phyloP scores from a whole-genome alignment of 2,329 filamentous ascomycete genomes.

The Exophiala lecanii-corni region DNA sequence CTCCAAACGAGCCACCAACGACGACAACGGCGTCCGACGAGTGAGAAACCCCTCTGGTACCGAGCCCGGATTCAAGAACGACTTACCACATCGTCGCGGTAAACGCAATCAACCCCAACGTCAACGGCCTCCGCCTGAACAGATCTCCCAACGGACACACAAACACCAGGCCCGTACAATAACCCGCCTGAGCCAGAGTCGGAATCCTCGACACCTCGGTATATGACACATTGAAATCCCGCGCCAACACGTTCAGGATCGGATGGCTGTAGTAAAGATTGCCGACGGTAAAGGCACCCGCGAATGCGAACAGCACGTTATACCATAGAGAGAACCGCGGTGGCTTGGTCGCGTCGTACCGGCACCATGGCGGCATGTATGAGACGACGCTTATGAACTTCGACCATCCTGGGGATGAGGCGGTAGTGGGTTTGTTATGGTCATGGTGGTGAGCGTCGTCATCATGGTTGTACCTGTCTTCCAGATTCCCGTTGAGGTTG shows the following conservation, averaged over 20 bases:
- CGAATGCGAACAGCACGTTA: conserved; percentile 48
- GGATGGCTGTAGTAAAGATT: conserved; percentile 68
- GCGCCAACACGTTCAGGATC: conserved; percentile 69
- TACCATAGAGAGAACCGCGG: conserved; percentile 63
- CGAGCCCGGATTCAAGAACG: too few species aligned
- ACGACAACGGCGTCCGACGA: too few species aligned
- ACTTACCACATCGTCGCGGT: conserved; percentile 63
- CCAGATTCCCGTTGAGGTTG: too few species aligned
- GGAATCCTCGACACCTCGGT: conserved; percentile 65
- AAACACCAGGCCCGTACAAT: conserved; percentile 68
- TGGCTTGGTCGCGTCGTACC: conserved; percentile 63
- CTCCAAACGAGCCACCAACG: too few species aligned
- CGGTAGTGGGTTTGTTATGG: not conserved
- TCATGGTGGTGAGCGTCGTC: conserved; percentile 12
- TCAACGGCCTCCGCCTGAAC: conserved; percentile 60
- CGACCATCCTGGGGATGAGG: conserved; percentile 1
- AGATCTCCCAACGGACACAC: conserved; percentile 71
- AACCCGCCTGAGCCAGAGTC: conserved; percentile 74
- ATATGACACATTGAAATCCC: conserved; percentile 65
- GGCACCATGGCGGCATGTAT: conserved; percentile 62
- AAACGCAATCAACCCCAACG: conserved; percentile 61
- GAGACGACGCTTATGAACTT: conserved; percentile 10
- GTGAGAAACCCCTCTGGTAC: too few species aligned
- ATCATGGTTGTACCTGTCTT: conserved; percentile 5
- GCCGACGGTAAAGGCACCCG: conserved; percentile 65